These are phyloP conservation scores for Ceratobasidium sp. DNA, from an alignment of 1,284 basidiomycete species.

Conservation along the genomic window DNA sequence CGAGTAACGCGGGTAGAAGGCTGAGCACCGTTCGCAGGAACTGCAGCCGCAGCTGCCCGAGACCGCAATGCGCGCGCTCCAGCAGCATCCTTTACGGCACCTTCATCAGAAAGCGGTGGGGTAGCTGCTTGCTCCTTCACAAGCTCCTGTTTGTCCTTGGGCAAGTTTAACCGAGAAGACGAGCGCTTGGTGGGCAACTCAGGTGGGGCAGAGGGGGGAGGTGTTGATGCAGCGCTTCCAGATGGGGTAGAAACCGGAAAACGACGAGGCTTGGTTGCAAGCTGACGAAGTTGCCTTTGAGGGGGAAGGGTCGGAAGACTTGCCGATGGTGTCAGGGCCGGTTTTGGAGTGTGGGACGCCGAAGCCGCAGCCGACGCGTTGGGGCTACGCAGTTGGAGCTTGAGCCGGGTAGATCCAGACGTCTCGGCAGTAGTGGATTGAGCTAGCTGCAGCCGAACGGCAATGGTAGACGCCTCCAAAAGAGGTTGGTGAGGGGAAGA, in stretches of 20 bases:
- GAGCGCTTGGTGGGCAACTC: neutral
- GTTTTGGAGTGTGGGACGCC: neutral
- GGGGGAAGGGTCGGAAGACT: constrained; percentile 18
- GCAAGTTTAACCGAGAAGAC: constrained; percentile 11
- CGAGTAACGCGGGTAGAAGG: constrained; percentile 25
- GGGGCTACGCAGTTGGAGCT: constrained; percentile 14
- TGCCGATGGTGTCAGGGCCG: constrained; percentile 7
- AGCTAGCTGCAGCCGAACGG: neutral
- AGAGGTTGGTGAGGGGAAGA: constrained; percentile 25
- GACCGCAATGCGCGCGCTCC: constrained; percentile 5
- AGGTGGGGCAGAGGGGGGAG: constrained; percentile 1
- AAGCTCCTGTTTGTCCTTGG: constrained; percentile 18
- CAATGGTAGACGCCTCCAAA: neutral
- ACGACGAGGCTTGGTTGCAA: neutral
- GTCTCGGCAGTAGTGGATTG: neutral
- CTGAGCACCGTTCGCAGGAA: neutral
- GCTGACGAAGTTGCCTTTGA: neutral
- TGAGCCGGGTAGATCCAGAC: constrained; percentile 1
- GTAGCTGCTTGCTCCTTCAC: neutral
- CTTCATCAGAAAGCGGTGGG: constrained; percentile 33
- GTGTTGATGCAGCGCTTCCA: constrained; percentile 25
- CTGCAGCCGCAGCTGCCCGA: neutral
- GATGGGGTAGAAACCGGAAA: constrained; percentile 12
- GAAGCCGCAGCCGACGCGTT: neutral
- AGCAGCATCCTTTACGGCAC: constrained; percentile 11